Conservation (phyloP, 495 filamentous ascomycete species). For the Symbiotaphrina buchneri region DNA sequence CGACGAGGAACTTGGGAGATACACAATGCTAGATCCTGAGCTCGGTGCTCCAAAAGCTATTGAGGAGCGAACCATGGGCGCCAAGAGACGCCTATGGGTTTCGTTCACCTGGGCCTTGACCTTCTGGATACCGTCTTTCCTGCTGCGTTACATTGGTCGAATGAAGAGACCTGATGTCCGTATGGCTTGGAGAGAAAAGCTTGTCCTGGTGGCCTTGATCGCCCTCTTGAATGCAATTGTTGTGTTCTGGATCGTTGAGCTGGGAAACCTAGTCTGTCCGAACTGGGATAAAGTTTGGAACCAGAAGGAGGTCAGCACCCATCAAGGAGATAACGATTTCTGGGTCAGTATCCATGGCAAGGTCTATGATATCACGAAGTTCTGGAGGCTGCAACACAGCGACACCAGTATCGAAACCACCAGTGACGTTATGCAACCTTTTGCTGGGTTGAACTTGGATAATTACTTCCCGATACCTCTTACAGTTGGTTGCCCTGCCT, state of each 20-base stretch:
- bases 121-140: constrained; percentile 85
- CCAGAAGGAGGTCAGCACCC: constrained; percentile 40
- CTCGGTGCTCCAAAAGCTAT: constrained; percentile 54
- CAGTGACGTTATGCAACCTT: constrained; percentile 41
- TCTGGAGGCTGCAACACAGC: constrained; percentile 68
- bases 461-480: constrained; percentile 72
- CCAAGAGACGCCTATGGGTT: constrained; percentile 53
- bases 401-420: constrained; percentile 37
- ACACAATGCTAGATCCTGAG: constrained; percentile 46
- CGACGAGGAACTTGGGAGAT: constrained; percentile 30
- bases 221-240: constrained; percentile 61
- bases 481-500: constrained; percentile 40
- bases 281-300: constrained; percentile 85
- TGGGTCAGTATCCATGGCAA: constrained; percentile 74
- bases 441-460: constrained; percentile 58
- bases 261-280: constrained; percentile 71
- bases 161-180: constrained; percentile 97
- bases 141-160: constrained; percentile 58
- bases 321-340: constrained; percentile 52
- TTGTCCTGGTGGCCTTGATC: constrained; percentile 65
- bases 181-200: constrained; percentile 91
- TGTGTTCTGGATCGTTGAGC: constrained; percentile 80
- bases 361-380: constrained; percentile 83
- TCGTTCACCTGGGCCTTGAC: constrained; percentile 64
- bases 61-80: constrained; percentile 39